Evolutionary conservation across 2,329 filamentous ascomycete genomes (phyloP).

Genomic region (Rutstroemia sp.): DNA sequence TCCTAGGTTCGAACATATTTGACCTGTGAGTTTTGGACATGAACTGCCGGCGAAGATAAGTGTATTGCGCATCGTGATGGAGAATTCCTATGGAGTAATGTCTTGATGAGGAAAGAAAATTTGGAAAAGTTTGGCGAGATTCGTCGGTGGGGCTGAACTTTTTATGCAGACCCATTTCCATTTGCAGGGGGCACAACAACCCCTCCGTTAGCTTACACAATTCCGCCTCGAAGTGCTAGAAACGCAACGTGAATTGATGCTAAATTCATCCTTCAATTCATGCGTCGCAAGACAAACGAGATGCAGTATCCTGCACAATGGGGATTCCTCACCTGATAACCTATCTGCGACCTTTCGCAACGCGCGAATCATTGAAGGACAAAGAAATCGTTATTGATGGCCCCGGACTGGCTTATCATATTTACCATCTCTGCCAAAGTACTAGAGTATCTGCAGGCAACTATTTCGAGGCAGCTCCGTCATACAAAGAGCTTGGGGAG

Average conservation of each 20-base stretch:
- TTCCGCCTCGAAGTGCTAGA: background rate
- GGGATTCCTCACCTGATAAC: slow-evolving; percentile 51
- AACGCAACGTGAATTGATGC: too few relatives aligned
- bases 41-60: slow-evolving; percentile 62
- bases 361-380: slow-evolving; percentile 34
- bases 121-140: slow-evolving; percentile 3
- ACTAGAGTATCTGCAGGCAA: slow-evolving; percentile 33
- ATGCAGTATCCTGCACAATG: slow-evolving; percentile 35
- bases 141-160: background rate
- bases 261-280: too few relatives aligned
- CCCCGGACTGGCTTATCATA: slow-evolving; percentile 68
- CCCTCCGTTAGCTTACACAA: background rate
- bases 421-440: slow-evolving; percentile 51
- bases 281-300: background rate
- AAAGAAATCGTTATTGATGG: slow-evolving; percentile 60
- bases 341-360: slow-evolving; percentile 46
- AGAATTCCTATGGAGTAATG: background rate
- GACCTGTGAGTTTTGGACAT: slow-evolving; percentile 54
- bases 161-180: background rate
- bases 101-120: slow-evolving; percentile 9
- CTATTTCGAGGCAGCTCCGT: slow-evolving; percentile 46
- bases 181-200: background rate
- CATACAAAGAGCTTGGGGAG: slow-evolving; percentile 55
- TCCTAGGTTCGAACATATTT: slow-evolving; percentile 62
- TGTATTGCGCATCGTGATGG: slow-evolving; percentile 50